Conservation (phyloP, 23 red algal genomes). For the Gracilaria gracilis region DNA sequence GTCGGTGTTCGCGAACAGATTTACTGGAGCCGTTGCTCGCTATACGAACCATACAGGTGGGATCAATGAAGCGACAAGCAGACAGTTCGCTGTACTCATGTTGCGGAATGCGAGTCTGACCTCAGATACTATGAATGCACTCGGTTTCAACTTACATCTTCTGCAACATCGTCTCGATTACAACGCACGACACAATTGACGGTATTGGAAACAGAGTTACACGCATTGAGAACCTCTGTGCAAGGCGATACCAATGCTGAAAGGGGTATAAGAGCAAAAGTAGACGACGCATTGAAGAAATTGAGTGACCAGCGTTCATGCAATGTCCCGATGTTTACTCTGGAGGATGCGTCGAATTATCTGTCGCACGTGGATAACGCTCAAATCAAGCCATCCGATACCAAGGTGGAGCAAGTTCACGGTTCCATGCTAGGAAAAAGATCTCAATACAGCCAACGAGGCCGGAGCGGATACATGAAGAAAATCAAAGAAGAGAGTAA, state of each 20-base stretch:
- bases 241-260: neutral
- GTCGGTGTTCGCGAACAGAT: constrained; percentile 3
- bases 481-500: too few relatives aligned
- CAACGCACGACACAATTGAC: neutral
- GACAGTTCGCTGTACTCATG: constrained; percentile 20
- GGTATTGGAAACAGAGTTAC: neutral
- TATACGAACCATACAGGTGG: neutral
- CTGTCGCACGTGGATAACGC: neutral
- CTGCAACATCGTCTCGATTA: neutral
- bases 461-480: too few relatives aligned
- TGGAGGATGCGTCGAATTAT: constrained; percentile 18
- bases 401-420: too few relatives aligned
- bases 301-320: neutral
- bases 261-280: neutral
- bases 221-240: neutral
- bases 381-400: too few relatives aligned
- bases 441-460: too few relatives aligned
- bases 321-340: constrained; percentile 36
- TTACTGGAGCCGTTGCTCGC: constrained; percentile 29
- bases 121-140: constrained; percentile 44
- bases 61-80: constrained; percentile 4
- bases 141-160: constrained; percentile 29
- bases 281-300: neutral
- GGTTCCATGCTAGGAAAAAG: too few relatives aligned
- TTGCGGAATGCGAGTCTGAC: constrained; percentile 39